Evolutionary conservation across 495 filamentous ascomycete species (phyloP).

Genomic region (Extremus antarcticus): DNA sequence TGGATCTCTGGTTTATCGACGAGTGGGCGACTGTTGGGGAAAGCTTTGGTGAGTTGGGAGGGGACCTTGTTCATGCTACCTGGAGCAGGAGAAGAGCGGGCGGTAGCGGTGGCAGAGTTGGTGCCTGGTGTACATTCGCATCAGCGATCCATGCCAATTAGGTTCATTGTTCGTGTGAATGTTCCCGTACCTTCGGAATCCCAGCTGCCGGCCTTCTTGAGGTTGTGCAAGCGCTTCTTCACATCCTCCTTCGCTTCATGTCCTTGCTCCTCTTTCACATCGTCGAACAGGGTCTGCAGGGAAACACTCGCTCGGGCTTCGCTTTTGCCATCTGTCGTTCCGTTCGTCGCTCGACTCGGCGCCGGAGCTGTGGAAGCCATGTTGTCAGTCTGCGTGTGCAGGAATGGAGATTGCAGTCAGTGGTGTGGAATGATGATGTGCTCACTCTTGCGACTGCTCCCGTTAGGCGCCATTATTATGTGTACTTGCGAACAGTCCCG

Average conservation of each 20-base stretch:
- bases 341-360: background rate
- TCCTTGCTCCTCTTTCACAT: constrained; percentile 2
- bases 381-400: constrained; percentile 5
- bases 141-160: no score
- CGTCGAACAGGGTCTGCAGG: constrained; percentile 14
- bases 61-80: constrained; percentile 62
- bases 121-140: background rate
- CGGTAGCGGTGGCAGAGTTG: background rate
- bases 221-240: background rate
- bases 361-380: constrained; percentile 2
- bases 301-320: background rate
- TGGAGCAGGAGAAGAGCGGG: constrained; percentile 17
- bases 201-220: constrained; percentile 16
- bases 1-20: constrained; percentile 30
- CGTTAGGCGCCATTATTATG: constrained; percentile 19
- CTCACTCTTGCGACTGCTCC: constrained; percentile 15
- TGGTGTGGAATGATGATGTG: constrained; percentile 2
- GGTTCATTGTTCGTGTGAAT: no score
- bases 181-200: constrained; percentile 6
- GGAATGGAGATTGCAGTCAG: background rate
- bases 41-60: constrained; percentile 54
- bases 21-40: constrained; percentile 60
- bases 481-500: no score
- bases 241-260: constrained; percentile 10
- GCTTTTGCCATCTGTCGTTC: background rate